phyloP scores from a whole-genome alignment of 352 stramenopile genomes.

The Plasmopara halstedii region DNA sequence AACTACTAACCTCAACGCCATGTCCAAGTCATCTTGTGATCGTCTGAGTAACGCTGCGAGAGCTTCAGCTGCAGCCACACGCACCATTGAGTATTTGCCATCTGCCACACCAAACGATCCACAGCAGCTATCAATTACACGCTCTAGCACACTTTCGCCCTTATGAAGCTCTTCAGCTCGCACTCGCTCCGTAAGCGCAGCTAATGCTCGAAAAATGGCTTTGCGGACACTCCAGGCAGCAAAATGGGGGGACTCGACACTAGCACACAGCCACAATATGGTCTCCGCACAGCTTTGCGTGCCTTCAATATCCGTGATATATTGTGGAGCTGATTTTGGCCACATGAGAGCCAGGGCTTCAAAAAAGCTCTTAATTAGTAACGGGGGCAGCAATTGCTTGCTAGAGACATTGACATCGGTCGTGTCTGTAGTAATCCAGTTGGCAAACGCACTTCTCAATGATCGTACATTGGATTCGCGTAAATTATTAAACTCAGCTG shows the following conservation, averaged over 20 bases:
- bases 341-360: conserved; percentile 51
- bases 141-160: conserved; percentile 21
- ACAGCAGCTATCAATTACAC: conserved; percentile 37
- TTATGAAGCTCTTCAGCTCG: conserved; percentile 10
- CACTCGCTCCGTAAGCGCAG: conserved; percentile 26
- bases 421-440: conserved; percentile 24
- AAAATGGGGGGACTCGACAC: conserved; percentile 25
- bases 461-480: conserved; percentile 28
- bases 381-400: conserved; percentile 29
- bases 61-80: conserved; percentile 43
- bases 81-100: conserved; percentile 64
- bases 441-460: conserved; percentile 27
- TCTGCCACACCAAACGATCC: conserved; percentile 51
- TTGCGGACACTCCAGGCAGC: conserved; percentile 65
- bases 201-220: conserved; percentile 38
- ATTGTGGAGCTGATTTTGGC: conserved; percentile 13
- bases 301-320: neutral
- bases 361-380: conserved; percentile 70
- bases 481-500: conserved; percentile 14
- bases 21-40: conserved; percentile 14
- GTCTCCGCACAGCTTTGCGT: conserved; percentile 15
- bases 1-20: conserved; percentile 41
- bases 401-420: conserved; percentile 4
- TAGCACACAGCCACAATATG: conserved; percentile 45
- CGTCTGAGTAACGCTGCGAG: conserved; percentile 39